phyloP scores from a whole-genome alignment of 1,139 yeast species.

The Eremothecium gossypii region DNA sequence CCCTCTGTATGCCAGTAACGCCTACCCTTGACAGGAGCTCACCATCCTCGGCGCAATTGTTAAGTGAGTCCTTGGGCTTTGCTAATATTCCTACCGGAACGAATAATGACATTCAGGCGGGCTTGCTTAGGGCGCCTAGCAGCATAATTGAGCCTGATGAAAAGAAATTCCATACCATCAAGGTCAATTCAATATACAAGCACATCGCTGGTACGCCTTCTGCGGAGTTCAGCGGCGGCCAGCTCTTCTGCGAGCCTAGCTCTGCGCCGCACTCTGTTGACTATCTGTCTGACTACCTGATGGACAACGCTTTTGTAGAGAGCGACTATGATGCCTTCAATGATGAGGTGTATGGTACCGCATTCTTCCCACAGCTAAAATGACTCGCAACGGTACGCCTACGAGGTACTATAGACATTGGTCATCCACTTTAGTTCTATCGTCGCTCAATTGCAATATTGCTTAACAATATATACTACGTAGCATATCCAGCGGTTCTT shows the following conservation, averaged over 20 bases:
- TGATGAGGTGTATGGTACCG: constrained; percentile 21
- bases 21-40: background rate
- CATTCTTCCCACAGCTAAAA: background rate
- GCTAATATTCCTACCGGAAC: background rate
- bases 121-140: background rate
- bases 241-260: background rate
- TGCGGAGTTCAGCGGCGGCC: background rate
- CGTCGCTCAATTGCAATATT: background rate
- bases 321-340: constrained; percentile 24
- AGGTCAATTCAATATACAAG: background rate
- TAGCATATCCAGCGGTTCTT: background rate
- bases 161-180: background rate
- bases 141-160: background rate
- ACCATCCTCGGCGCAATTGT: background rate
- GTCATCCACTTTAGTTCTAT: too few relatives aligned
- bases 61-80: background rate
- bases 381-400: background rate
- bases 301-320: constrained; percentile 22
- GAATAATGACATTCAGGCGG: background rate
- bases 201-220: background rate
- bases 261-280: constrained; percentile 9
- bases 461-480: constrained; percentile 1
- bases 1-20: background rate
- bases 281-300: constrained; percentile 19
- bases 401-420: background rate